Conservation (phyloP, 2,329 filamentous ascomycete species). For the Xylaria sp. region DNA sequence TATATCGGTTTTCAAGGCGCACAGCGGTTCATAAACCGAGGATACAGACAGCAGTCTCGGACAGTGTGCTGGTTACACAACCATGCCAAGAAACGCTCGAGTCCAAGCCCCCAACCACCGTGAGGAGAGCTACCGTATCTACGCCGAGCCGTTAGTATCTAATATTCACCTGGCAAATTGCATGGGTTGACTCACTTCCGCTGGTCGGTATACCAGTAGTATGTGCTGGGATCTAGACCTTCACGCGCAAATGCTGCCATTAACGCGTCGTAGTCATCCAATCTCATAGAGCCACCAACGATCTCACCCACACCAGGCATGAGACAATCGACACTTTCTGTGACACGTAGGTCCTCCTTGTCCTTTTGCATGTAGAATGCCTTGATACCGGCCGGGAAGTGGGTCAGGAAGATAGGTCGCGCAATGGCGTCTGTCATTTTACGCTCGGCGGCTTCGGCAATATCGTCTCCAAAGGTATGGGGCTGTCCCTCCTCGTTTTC, state of each 20-base stretch:
- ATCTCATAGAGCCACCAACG: constrained; percentile 95
- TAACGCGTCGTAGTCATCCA: constrained; percentile 89
- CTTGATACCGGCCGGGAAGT: constrained; percentile 98
- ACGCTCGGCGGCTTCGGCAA: constrained; percentile 96
- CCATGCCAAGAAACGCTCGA: constrained; percentile 81
- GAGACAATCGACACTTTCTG: constrained; percentile 86
- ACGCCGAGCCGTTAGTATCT: constrained; percentile 37
- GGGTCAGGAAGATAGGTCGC: constrained; percentile 92
- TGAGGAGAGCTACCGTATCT: constrained; percentile 93
- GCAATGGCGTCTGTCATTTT: constrained; percentile 98
- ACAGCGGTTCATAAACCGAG: constrained; percentile 83
- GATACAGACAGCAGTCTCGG: constrained; percentile 77
- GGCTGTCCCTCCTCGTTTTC: constrained; percentile 91
- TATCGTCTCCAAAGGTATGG: constrained; percentile 95
- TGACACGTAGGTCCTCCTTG: constrained; percentile 80
- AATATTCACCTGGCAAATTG: constrained; percentile 14
- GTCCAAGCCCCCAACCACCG: constrained; percentile 90
- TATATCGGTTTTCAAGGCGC: constrained; percentile 66
- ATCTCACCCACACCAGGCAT: constrained; percentile 98
- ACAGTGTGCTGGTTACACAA: constrained; percentile 73
- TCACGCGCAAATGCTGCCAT: constrained; percentile 89
- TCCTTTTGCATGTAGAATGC: constrained; percentile 99
- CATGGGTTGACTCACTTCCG: constrained; percentile 74
- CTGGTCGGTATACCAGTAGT: constrained; percentile 99
- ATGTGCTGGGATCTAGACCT: constrained; percentile 83